Evolutionary conservation across 2,329 filamentous ascomycete species (phyloP), one percentile per base, ranked within the genome.

Genomic region (Colletotrichum lupini): DNA sequence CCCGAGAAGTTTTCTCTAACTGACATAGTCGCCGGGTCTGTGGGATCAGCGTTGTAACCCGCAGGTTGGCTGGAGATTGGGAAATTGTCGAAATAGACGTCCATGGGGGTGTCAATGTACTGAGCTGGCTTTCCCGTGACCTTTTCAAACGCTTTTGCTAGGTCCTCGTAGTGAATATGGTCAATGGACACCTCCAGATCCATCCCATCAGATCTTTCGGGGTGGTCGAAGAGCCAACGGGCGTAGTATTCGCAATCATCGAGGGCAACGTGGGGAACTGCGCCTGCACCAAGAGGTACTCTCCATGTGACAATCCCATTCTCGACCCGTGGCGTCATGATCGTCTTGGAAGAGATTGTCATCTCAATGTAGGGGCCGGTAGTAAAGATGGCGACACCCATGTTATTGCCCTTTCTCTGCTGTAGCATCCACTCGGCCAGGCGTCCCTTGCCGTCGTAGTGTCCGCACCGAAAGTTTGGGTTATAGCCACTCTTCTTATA

Each of bases 311-410:
- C 79, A 22, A 84, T 76, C 0, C 81, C 83, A 68, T 85, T 76
- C 62, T 86, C 83, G 11, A 87, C 73, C 0, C 61, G 76, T 0
- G 84, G 83, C 2, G 80, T 78, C 81, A 87, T 84, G 22, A 83
- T 78, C 1, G 84, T 86, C 4, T 57, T 16, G 0, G 57, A 58
- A 0, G 80, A 78, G 3, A 86, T 79, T 0, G 81, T 75, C 85
- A 87, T 87, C 55, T 86, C 83, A 16, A 87, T 84, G 74, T 87
- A 87, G 0, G 85, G 85, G 0, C 83, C 82, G 0, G 84, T 85
- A 1, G 83, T 85, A 60, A 85, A 83, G 1, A 86, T 58, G 5
- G 69, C 58, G 16, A 59, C 65, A 60, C 77, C 32, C 64, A 67
- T 67, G 62, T 76, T 76, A 46, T 77, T 75, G 55, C 42, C 4